Conservation (phyloP, 768 basidiomycete genomes). For the Boletus patriciae region DNA sequence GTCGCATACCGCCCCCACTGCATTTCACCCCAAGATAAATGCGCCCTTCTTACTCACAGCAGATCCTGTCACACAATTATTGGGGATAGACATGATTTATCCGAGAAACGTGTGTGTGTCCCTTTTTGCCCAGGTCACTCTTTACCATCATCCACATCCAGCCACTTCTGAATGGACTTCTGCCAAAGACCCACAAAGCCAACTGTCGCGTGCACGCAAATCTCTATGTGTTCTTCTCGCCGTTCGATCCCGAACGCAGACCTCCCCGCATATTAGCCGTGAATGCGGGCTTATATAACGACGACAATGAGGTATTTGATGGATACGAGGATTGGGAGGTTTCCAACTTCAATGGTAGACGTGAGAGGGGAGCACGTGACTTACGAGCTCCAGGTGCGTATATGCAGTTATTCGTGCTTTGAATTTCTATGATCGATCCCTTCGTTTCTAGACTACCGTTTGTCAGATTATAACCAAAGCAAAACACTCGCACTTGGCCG, state of each 20-base stretch:
- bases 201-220: too few species aligned
- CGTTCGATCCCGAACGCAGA: slow-evolving; percentile 51
- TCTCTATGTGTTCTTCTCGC: too few species aligned
- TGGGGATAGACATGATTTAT: slow-evolving; percentile 84
- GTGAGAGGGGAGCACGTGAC: slow-evolving; percentile 53
- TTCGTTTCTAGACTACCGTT: slow-evolving; percentile 62
- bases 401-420: background rate
- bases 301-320: slow-evolving; percentile 73
- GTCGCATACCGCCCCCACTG: background rate
- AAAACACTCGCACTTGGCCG: slow-evolving; percentile 78
- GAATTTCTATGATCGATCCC: background rate
- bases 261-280: too few species aligned
- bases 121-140: background rate
- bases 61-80: slow-evolving; percentile 80
- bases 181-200: slow-evolving; percentile 12
- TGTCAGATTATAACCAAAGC: slow-evolving; percentile 75
- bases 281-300: slow-evolving; percentile 51
- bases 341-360: slow-evolving; percentile 59
- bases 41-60: slow-evolving; percentile 39
- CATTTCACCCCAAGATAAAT: slow-evolving; percentile 11
- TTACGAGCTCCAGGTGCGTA: slow-evolving; percentile 74
- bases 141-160: slow-evolving; percentile 16
- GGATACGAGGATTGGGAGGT: slow-evolving; percentile 47
- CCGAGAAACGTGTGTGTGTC: slow-evolving; percentile 65
- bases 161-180: slow-evolving; percentile 39